Percentiles rank a stretch among this genome's conserved stretches.
phyloP scores from a whole-genome alignment of 352 stramenopile genomes.

The Phytophthora boehmeriae region DNA sequence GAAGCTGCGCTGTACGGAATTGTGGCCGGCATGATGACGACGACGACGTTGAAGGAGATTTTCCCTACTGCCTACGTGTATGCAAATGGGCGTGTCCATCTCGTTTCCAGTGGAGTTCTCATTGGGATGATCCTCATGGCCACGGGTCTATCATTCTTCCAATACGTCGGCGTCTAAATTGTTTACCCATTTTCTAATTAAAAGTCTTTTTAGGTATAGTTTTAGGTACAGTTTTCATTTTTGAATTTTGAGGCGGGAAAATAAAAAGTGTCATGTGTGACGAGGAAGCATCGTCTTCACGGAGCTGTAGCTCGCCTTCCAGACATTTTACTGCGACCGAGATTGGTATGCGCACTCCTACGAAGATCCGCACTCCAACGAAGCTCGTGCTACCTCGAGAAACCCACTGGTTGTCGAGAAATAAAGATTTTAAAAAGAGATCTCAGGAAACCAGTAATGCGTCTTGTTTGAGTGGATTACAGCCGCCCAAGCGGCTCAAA shows the following conservation, averaged over 20 bases:
- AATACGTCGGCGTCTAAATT: constrained; percentile 52
- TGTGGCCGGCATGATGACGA: constrained; percentile 94
- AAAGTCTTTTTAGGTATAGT: neutral
- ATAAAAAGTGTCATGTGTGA: neutral
- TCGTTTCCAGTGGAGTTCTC: constrained; percentile 85
- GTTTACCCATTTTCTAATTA: too few species aligned
- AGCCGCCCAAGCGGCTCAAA: constrained; percentile 25
- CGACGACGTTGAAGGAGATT: constrained; percentile 90
- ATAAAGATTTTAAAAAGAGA: constrained; percentile 31
- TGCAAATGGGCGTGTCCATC: constrained; percentile 72
- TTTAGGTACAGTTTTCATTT: neutral
- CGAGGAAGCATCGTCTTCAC: constrained; percentile 7
- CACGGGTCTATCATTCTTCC: constrained; percentile 88
- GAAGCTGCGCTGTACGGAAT: constrained; percentile 92
- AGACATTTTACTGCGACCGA: constrained; percentile 1
- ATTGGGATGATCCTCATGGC: constrained; percentile 88
- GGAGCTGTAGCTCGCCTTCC: constrained; percentile 18
- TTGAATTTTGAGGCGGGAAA: neutral
- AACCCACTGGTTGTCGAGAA: constrained; percentile 12
- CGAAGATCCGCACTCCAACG: constrained; percentile 27
- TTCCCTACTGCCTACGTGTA: constrained; percentile 91
- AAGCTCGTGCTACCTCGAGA: constrained; percentile 30
- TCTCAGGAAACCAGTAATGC: constrained; percentile 14
- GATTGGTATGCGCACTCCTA: constrained; percentile 29
- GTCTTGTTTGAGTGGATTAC: constrained; percentile 6